Base-by-base conservation (phyloP, 192 early-diverging fungal genomes). In the Geranomyces michiganensis region DNA sequence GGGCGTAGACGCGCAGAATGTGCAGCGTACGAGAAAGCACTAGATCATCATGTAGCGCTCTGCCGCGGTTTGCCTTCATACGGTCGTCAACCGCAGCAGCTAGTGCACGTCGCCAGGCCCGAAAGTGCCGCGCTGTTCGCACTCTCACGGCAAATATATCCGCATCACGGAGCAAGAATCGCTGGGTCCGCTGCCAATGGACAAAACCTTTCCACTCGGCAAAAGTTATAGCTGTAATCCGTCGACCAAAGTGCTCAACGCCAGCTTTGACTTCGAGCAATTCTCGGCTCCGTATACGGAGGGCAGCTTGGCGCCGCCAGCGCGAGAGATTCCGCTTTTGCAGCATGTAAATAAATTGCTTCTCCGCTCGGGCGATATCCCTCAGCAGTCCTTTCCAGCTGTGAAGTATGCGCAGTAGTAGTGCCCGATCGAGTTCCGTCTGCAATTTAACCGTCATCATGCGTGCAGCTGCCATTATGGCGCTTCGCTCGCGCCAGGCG, bases 141-240 rank as follows among this genome's bases (percentile, higher is more conserved):
- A 17, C 51, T 17, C 51, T 26, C 15, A 7, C 19, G 7, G 51
- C 51, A 26, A 53, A 26, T 7, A 53, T 8, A 8, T 53, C 19
- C 17, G 24, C 51, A 7, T 53, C 17, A 10, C 36, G 36, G 36
- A 41, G 36, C 36, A 41, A 3, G 3, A 10, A 41, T 7, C 36
- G 36, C 15, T 53, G n/a, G 4, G 15, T 53, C 41, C 45, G 32
- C 21, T 30, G 19, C 32, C 43, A 22, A 8, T 46, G n/a, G 22
- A 65, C 64, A 22, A 65, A 65, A 1, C 32, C 32, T 24, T 65
- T 65, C 64, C 64, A 65, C 26, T 41, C 64, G 17, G 41, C n/a
- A 13, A 65, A 65, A 19, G 29, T 24, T 22, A 41, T 22, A 0
- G 32, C 32, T 47, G 31, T 65, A 21, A 65, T 47, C n/a, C 64